These are phyloP conservation scores for Jamesozyma lodderae DNA, from an alignment of 805 yeast genomes.

Conservation along the genomic window DNA sequence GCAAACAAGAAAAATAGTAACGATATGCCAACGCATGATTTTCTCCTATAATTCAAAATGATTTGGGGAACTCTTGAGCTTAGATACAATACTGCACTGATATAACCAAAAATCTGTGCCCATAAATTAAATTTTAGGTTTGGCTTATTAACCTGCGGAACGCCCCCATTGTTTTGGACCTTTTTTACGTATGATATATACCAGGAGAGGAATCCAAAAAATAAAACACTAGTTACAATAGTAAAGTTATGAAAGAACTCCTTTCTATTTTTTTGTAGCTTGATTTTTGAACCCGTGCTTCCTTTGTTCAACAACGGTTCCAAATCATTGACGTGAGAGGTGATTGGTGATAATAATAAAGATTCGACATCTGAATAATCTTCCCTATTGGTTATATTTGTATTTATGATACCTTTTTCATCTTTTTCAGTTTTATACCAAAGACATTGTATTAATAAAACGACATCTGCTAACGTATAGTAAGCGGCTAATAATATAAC, in stretches of 20 bases:
- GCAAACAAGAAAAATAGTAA: slow-evolving; percentile 92
- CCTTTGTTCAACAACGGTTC: slow-evolving; percentile 2
- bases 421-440: slow-evolving; percentile 49
- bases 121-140: slow-evolving; percentile 44
- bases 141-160: neutral
- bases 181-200: slow-evolving; percentile 49
- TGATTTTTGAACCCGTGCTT: slow-evolving; percentile 8
- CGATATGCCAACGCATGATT: slow-evolving; percentile 91
- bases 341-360: slow-evolving; percentile 1
- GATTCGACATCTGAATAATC: slow-evolving; percentile 4
- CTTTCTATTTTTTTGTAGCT: slow-evolving; percentile 12
- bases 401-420: slow-evolving; percentile 42
- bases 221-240: slow-evolving; percentile 57
- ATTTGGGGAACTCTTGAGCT: slow-evolving; percentile 94
- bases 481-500: slow-evolving; percentile 89
- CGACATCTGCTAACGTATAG: slow-evolving; percentile 84
- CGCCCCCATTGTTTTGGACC: slow-evolving; percentile 18
- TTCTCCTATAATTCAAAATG: slow-evolving; percentile 70
- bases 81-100: slow-evolving; percentile 63
- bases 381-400: slow-evolving; percentile 70
- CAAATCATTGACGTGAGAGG: slow-evolving; percentile 4
- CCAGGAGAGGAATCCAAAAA: slow-evolving; percentile 84
- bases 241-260: slow-evolving; percentile 30
- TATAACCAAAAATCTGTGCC: slow-evolving; percentile 82
- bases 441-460: slow-evolving; percentile 74